Base-by-base conservation (phyloP, 805 yeast species). In the Isabelozyma pseudorhagii region DNA sequence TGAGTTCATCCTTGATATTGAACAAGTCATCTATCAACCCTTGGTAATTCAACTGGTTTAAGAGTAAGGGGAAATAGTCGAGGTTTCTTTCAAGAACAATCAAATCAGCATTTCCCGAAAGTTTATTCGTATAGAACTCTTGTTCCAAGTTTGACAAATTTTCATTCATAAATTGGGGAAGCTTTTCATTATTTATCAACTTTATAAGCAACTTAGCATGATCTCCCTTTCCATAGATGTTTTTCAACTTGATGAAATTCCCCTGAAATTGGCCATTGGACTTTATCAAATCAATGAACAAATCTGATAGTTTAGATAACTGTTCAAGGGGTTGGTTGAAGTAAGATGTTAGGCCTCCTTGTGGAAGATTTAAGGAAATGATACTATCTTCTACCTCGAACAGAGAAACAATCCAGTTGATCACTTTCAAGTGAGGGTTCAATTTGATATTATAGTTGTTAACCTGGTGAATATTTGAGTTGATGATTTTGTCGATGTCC, bases 21-120 rank as follows among this genome's bases (percentile, higher is more conserved):
- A 82, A 75, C 10, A 82, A 63, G 57, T 92, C 97, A 62, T 88
- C 92, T 17, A 91, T 71, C 13, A 94, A 71, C 0, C 98, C 99
- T 14, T 80, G 74, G 63, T 92, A 93, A 2, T 90, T 87, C 57
- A 92, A 68, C 58, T 92, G 97, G 25, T 84, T 81, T 48, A 90
- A 68, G 9, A 89, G 59, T 1, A 90, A 85, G 1, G 96, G 82
- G 4, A 87, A 64, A 41, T 81, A 77, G 67, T 93, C 99, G 28
- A 85, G 64, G 47, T 84, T 81, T 44, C 99, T 72, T 61, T 93
- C 98, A 17, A 93, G 60, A 1, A 92, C 84, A 5, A 93, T 75
- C 28, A 92, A 67, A 60, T 93, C 96, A 46, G 83, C 78, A 50
- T 84, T 84, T 43, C 79, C 69, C 9, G 72, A 72, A 36, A 72